A percentile compares a stretch with the other conserved stretches of the same genome.
Evolutionary conservation across 2,329 filamentous ascomycete genomes (phyloP).

Genomic region (Zopfia rhizophila): DNA sequence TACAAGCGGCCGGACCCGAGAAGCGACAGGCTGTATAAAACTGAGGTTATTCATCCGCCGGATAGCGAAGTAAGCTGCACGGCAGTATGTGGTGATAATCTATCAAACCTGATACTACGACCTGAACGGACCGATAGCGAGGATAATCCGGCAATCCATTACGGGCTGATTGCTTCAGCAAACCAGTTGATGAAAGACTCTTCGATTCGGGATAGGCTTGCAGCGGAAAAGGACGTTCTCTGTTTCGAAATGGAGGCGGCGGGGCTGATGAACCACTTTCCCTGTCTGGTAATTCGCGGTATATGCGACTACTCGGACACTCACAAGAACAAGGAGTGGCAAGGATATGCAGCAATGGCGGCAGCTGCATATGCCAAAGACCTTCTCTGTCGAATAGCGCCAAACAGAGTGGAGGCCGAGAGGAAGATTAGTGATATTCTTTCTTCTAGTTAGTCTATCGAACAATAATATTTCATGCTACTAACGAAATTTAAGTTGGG

Average conservation of each 20-base stretch:
- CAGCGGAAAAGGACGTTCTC: too few relatives aligned
- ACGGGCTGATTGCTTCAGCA: too few relatives aligned
- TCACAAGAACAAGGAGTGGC: constrained; percentile 15
- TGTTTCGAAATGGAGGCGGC: too few relatives aligned
- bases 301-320: too few relatives aligned
- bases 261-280: too few relatives aligned
- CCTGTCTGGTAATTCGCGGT: too few relatives aligned
- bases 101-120: constrained; percentile 21
- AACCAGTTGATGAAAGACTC: too few relatives aligned
- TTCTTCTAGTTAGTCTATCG: too few relatives aligned
- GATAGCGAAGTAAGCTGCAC: constrained; percentile 18
- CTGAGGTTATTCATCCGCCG: constrained; percentile 16
- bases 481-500: too few relatives aligned
- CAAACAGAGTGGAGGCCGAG: constrained; percentile 28
- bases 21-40: constrained; percentile 41
- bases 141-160: too few relatives aligned
- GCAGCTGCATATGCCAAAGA: constrained; percentile 31
- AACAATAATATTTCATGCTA: too few relatives aligned
- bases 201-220: too few relatives aligned
- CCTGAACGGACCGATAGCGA: constrained; percentile 12
- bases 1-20: constrained; percentile 35
- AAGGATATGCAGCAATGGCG: constrained; percentile 18
- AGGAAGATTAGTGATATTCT: constrained; percentile 21
- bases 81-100: constrained; percentile 28
- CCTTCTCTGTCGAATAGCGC: constrained; percentile 25